phyloP scores from a whole-genome alignment of 139 green algal species.

The Picochlorum sp. region DNA sequence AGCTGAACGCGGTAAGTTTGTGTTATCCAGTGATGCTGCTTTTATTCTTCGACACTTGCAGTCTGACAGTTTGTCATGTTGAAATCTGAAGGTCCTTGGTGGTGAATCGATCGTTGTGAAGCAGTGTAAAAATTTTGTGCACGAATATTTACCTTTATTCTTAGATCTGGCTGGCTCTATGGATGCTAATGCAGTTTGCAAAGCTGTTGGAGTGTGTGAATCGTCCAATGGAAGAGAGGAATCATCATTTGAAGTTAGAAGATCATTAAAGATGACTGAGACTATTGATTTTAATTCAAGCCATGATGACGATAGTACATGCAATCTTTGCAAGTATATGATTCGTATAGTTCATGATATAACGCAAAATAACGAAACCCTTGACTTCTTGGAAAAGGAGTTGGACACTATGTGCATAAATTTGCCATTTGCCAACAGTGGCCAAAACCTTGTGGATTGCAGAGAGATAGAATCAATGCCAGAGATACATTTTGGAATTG shows the following conservation, averaged over 20 bases:
- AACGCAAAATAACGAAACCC: constrained; percentile 63
- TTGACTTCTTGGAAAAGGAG: constrained; percentile 25
- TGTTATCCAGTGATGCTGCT: constrained; percentile 33
- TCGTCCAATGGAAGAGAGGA: neutral
- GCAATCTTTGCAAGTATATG: constrained; percentile 71
- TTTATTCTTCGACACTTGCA: constrained; percentile 9
- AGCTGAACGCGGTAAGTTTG: too few relatives aligned
- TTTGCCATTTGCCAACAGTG: constrained; percentile 39
- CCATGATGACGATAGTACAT: constrained; percentile 21
- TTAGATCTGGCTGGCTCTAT: constrained; percentile 48
- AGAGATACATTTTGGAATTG: constrained; percentile 68
- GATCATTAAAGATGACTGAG: neutral
- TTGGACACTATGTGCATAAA: constrained; percentile 50
- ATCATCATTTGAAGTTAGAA: neutral
- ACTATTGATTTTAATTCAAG: neutral
- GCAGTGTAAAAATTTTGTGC: constrained; percentile 62
- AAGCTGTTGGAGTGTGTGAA: constrained; percentile 21
- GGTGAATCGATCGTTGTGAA: constrained; percentile 45
- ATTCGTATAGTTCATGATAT: constrained; percentile 66
- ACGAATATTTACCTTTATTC: constrained; percentile 64
- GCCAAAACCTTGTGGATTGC: constrained; percentile 76
- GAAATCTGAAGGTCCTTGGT: constrained; percentile 42
- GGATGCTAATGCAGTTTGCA: constrained; percentile 41
- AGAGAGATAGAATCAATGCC: constrained; percentile 61
- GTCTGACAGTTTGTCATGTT: too few relatives aligned